phyloP scores from a whole-genome alignment of 2,329 filamentous ascomycete genomes.

The Eutypella sp. region DNA sequence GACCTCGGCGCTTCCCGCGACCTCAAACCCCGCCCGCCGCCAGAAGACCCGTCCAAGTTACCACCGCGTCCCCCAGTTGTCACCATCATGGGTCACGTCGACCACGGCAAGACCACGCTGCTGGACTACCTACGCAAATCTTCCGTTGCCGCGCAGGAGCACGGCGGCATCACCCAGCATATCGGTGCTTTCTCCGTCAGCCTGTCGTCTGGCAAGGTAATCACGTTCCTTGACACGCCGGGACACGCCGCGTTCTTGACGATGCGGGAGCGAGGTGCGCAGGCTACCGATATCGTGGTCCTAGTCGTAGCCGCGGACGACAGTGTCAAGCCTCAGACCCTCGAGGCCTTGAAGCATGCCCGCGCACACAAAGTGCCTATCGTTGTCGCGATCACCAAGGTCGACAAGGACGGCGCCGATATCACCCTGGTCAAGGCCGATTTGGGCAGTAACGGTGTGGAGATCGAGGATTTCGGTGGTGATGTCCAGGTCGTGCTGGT shows the following conservation, averaged over 20 bases:
- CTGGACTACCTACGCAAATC: constrained; percentile 91
- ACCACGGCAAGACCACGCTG: constrained; percentile 96
- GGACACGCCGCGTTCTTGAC: constrained; percentile 93
- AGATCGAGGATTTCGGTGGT: constrained; percentile 92
- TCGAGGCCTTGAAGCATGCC: constrained; percentile 94
- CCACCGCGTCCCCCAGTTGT: constrained; percentile 84
- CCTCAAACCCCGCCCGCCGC: constrained; percentile 62
- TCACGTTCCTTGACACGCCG: constrained; percentile 95
- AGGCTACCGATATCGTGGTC: constrained; percentile 94
- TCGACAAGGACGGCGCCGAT: constrained; percentile 81
- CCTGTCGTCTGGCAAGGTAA: constrained; percentile 78
- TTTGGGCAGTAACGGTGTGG: constrained; percentile 74
- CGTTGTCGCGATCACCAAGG: constrained; percentile 96
- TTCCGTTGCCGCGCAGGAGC: constrained; percentile 83
- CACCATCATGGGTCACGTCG: constrained; percentile 98
- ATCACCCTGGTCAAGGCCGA: constrained; percentile 84
- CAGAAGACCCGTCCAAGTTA: constrained; percentile 62
- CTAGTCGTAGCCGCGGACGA: constrained; percentile 95
- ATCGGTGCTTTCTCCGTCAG: constrained; percentile 95
- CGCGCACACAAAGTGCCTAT: constrained; percentile 83
- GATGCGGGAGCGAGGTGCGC: constrained; percentile 93
- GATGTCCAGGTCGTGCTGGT: constrained; percentile 90
- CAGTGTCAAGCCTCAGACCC: constrained; percentile 92
- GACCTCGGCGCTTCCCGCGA: constrained; percentile 64
- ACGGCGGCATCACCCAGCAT: constrained; percentile 96